These are phyloP conservation scores for Mucor irregularis DNA, from an alignment of 371 early-diverging fungal species.

Conservation along the genomic window DNA sequence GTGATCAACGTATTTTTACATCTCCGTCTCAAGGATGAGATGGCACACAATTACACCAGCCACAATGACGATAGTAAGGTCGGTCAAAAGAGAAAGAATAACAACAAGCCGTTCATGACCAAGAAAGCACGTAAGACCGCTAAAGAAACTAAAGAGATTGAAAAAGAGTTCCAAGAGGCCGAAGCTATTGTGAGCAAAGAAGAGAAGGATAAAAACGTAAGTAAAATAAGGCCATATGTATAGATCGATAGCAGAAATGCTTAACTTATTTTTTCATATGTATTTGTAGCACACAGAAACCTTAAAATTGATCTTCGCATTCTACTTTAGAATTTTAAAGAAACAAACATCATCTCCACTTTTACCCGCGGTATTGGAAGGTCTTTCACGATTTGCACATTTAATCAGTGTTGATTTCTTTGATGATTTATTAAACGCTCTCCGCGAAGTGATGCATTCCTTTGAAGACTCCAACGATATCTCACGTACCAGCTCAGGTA, in stretches of 20 bases:
- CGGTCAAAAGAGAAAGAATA: slow-evolving; percentile 44
- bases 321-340: slow-evolving; percentile 93
- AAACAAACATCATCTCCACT: slow-evolving; percentile 74
- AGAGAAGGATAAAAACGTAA: slow-evolving; percentile 68
- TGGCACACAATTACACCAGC: slow-evolving; percentile 44
- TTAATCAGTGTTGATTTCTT: slow-evolving; percentile 94
- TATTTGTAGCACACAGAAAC: slow-evolving; percentile 84
- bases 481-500: slow-evolving; percentile 40
- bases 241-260: too few relatives aligned
- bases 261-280: slow-evolving; percentile 1
- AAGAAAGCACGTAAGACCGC: slow-evolving; percentile 73
- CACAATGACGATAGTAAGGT: slow-evolving; percentile 46
- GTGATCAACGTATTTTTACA: slow-evolving; percentile 75
- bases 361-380: slow-evolving; percentile 86
- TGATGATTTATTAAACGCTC: slow-evolving; percentile 79
- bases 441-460: slow-evolving; percentile 75
- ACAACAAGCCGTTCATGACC: slow-evolving; percentile 71
- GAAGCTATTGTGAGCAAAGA: slow-evolving; percentile 79
- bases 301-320: slow-evolving; percentile 86
- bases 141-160: slow-evolving; percentile 74
- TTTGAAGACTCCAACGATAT: slow-evolving; percentile 38
- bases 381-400: slow-evolving; percentile 89
- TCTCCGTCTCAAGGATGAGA: slow-evolving; percentile 78
- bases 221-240: neutral
- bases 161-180: slow-evolving; percentile 81